These are phyloP conservation scores for Rhodamnia argentea DNA, from an alignment of 345 rosid genomes.

Conservation along the genomic window DNA sequence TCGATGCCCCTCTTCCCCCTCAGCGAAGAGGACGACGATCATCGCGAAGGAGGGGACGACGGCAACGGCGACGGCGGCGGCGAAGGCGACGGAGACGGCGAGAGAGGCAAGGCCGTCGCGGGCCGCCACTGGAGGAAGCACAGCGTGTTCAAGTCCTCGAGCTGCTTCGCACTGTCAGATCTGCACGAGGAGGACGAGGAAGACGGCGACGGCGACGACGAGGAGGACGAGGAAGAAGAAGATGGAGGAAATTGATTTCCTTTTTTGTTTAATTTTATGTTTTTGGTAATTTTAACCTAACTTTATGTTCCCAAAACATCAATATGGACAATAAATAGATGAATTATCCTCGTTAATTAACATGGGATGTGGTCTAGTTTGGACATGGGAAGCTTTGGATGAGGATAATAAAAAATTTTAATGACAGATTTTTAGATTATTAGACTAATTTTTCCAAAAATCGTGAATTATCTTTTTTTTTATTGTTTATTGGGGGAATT, in stretches of 20 bases:
- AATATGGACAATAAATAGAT: background rate
- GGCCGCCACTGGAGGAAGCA: background rate
- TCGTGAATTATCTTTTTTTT: background rate
- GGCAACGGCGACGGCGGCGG: background rate
- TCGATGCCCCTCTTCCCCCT: slow-evolving; percentile 74
- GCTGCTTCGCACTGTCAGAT: slow-evolving; percentile 71
- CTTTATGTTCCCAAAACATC: background rate
- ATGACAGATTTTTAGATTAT: background rate
- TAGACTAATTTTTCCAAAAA: background rate
- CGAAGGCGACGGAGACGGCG: background rate
- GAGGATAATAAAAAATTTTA: background rate
- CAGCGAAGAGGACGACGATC: slow-evolving; percentile 19
- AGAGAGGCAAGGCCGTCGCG: background rate
- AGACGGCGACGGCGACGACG: background rate
- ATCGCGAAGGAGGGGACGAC: background rate
- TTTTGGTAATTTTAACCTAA: background rate
- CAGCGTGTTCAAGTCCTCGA: slow-evolving; percentile 27
- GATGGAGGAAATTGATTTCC: background rate
- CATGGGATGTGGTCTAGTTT: background rate
- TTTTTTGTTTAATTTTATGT: background rate
- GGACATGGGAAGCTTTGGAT: background rate
- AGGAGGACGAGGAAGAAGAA: slow-evolving; percentile 10
- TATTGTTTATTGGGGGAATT: background rate
- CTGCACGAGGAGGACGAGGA: slow-evolving; percentile 34
- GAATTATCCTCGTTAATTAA: background rate